A percentile compares a stretch with the other conserved stretches of the same genome.
phyloP scores from a whole-genome alignment of 2,329 filamentous ascomycete genomes.

The Talaromyces sp. region DNA sequence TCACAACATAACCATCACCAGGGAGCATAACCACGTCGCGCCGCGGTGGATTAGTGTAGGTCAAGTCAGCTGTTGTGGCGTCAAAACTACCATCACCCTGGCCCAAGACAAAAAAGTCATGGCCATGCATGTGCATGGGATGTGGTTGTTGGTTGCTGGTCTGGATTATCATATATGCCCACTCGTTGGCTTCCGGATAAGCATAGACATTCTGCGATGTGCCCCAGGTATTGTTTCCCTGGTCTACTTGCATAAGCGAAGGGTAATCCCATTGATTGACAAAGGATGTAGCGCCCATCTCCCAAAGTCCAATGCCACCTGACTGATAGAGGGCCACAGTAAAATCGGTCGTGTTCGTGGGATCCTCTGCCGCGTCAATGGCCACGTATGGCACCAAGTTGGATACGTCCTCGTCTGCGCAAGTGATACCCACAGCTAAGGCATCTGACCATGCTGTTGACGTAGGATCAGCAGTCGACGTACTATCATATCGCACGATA shows the following conservation, averaged over 20 bases:
- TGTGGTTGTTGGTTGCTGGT: slow-evolving; percentile 38
- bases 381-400: slow-evolving; percentile 23
- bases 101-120: slow-evolving; percentile 66
- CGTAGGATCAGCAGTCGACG: slow-evolving; percentile 19
- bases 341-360: slow-evolving; percentile 20
- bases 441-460: slow-evolving; percentile 17
- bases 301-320: slow-evolving; percentile 29
- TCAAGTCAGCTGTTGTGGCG: slow-evolving; percentile 27
- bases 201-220: slow-evolving; percentile 24
- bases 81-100: slow-evolving; percentile 42
- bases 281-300: slow-evolving; percentile 30
- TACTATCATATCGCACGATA: slow-evolving; percentile 47
- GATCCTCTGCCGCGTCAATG: not conserved
- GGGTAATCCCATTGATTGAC: slow-evolving; percentile 23
- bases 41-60: slow-evolving; percentile 32
- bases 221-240: slow-evolving; percentile 21
- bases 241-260: slow-evolving; percentile 22
- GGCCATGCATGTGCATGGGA: slow-evolving; percentile 67
- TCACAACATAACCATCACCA: slow-evolving; percentile 35
- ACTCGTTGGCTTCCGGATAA: slow-evolving; percentile 25
- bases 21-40: slow-evolving; percentile 41
- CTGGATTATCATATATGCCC: slow-evolving; percentile 28
- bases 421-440: slow-evolving; percentile 8
- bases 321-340: slow-evolving; percentile 19
- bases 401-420: slow-evolving; percentile 22